Percentiles rank a stretch among this genome's conserved stretches.
phyloP scores from a whole-genome alignment of 805 yeast genomes.

The Saccharomycopsis babjevae region DNA sequence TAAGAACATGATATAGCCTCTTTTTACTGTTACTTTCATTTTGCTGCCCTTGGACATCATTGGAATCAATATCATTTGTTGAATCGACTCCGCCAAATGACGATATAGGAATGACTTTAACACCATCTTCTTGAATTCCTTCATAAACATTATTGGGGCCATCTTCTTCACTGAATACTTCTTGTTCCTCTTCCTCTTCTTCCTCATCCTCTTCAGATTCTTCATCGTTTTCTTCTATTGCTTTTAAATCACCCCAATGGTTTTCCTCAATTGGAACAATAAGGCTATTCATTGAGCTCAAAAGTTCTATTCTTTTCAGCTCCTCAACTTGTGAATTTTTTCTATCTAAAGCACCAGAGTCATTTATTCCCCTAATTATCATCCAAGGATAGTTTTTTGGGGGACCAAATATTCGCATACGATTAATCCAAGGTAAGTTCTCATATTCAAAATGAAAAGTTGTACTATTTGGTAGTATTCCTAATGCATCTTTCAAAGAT shows the following conservation, averaged over 20 bases:
- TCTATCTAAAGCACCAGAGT: constrained; percentile 2
- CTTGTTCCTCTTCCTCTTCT: constrained; percentile 3
- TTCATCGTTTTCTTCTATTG: constrained; percentile 29
- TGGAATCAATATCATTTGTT: neutral
- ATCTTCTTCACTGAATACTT: constrained; percentile 8
- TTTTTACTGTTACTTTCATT: constrained; percentile 2
- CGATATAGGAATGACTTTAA: neutral
- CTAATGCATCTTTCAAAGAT: constrained; percentile 58
- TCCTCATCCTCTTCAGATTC: constrained; percentile 26
- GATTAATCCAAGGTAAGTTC: constrained; percentile 67
- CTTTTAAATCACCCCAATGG: constrained; percentile 27
- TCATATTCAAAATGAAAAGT: constrained; percentile 19
- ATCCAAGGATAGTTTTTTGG: constrained; percentile 76
- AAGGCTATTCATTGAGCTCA: constrained; percentile 28
- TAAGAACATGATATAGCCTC: constrained; percentile 14
- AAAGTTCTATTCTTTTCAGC: constrained; percentile 20
- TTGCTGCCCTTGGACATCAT: neutral
- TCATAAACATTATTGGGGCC: constrained; percentile 20
- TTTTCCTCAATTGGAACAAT: constrained; percentile 21
- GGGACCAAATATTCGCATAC: constrained; percentile 61
- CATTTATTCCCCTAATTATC: constrained; percentile 43
- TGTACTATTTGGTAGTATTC: constrained; percentile 32
- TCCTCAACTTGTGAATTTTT: constrained; percentile 13
- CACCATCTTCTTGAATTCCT: constrained; percentile 7
- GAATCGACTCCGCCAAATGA: neutral